Conservation (phyloP, 768 basidiomycete species). For the Sporobolomyces pararoseus region DNA sequence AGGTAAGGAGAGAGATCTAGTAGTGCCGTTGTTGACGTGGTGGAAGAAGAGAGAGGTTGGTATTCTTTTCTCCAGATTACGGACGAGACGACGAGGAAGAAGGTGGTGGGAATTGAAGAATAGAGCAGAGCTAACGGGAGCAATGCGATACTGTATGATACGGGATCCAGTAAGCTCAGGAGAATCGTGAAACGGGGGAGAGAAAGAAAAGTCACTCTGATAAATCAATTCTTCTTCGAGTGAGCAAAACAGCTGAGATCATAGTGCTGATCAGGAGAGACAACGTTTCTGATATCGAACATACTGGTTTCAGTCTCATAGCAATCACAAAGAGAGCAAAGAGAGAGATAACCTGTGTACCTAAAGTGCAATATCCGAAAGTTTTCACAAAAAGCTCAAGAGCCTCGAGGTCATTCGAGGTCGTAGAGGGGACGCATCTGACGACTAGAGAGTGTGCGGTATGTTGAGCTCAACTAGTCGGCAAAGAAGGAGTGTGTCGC, state of each 20-base stretch:
- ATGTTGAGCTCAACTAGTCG: background rate
- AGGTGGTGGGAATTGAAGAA: slow-evolving; percentile 14
- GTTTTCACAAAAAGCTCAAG: slow-evolving; percentile 12
- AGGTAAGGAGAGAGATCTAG: slow-evolving; percentile 9
- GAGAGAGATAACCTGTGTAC: background rate
- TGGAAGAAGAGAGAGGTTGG: background rate
- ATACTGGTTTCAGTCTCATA: background rate
- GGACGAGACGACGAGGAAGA: slow-evolving; percentile 27
- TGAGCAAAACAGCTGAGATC: background rate
- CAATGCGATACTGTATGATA: background rate
- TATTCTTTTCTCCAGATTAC: slow-evolving; percentile 32
- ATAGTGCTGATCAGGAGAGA: slow-evolving; percentile 10
- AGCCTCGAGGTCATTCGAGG: background rate
- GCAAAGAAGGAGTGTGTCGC: background rate
- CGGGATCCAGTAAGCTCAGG: background rate
- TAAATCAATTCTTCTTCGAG: background rate
- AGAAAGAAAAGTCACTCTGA: background rate
- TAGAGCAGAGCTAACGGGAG: slow-evolving; percentile 15
- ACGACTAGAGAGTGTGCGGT: slow-evolving; percentile 16
- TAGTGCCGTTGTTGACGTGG: background rate
- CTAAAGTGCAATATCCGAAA: slow-evolving; percentile 26
- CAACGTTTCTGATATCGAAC: slow-evolving; percentile 27
- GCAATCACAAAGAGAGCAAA: background rate
- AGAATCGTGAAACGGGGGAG: background rate
- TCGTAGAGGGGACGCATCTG: background rate